A percentile compares a stretch with the other conserved stretches of the same genome.
Conservation (phyloP, 2,329 filamentous ascomycete genomes). For the Orbilia javanica region DNA sequence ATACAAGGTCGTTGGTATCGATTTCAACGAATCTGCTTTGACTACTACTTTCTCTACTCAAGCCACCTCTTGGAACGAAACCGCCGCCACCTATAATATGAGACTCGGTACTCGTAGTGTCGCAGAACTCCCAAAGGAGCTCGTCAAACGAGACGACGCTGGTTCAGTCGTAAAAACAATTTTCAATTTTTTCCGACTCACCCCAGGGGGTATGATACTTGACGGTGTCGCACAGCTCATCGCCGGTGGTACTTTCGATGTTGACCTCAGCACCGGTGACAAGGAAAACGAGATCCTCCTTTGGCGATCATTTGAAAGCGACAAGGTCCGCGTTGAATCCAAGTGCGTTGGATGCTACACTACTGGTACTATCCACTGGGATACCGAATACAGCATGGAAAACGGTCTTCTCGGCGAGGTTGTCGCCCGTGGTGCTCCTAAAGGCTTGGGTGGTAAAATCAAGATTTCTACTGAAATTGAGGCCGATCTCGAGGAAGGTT, state of each 20-base stretch:
- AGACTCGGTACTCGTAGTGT: not conserved
- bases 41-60: slow-evolving; percentile 19
- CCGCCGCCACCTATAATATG: slow-evolving; percentile 25
- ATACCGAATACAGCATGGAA: slow-evolving; percentile 14
- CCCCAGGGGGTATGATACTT: not conserved
- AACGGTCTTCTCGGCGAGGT: not conserved
- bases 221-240: not conserved
- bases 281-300: slow-evolving; percentile 17
- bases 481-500: slow-evolving; percentile 8
- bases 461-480: slow-evolving; percentile 19
- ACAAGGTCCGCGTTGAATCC: slow-evolving; percentile 1
- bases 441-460: slow-evolving; percentile 22
- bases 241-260: slow-evolving; percentile 6
- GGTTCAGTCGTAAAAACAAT: not conserved
- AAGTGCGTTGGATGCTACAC: slow-evolving; percentile 29
- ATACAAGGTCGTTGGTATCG: slow-evolving; percentile 58
- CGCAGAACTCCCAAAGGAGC: not conserved
- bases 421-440: not conserved
- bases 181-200: not conserved
- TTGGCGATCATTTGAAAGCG: slow-evolving; percentile 23
- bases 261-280: slow-evolving; percentile 2
- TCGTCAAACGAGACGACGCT: not conserved
- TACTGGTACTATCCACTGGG: slow-evolving; percentile 8
- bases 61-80: slow-evolving; percentile 26
- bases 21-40: slow-evolving; percentile 25